Conservation (phyloP, 78 protist species). For the Dictyostelium brefeldianum region DNA sequence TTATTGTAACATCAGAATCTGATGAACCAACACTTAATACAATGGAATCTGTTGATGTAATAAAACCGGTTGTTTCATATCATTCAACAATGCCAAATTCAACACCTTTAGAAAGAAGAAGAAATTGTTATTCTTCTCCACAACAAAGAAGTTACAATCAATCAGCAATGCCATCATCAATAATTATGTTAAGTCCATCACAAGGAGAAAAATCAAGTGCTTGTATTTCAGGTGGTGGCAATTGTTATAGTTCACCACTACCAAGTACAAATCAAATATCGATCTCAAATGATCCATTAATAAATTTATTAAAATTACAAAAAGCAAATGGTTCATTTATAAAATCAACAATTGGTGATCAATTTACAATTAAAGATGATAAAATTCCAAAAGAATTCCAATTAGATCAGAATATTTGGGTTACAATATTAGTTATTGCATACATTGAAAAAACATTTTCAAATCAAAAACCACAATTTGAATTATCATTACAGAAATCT, state of each 20-base stretch:
- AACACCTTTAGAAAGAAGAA: too few species aligned
- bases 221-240: too few species aligned
- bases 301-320: slow-evolving; percentile 23
- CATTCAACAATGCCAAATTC: too few species aligned
- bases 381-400: neutral
- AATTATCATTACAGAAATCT: slow-evolving; percentile 26
- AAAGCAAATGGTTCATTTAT: slow-evolving; percentile 72
- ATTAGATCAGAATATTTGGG: slow-evolving; percentile 20
- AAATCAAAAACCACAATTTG: slow-evolving; percentile 34
- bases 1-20: slow-evolving; percentile 15
- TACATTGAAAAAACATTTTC: slow-evolving; percentile 6
- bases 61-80: neutral
- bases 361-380: neutral
- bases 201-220: too few species aligned
- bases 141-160: too few species aligned
- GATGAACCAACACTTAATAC: slow-evolving; percentile 12
- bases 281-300: slow-evolving; percentile 11
- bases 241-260: too few species aligned
- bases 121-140: too few species aligned
- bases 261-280: too few species aligned
- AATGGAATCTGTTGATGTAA: slow-evolving; percentile 21
- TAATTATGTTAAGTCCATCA: too few species aligned
- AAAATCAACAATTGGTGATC: neutral
- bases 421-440: slow-evolving; percentile 38
- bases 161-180: too few species aligned